A percentile compares a stretch with the other conserved stretches of the same genome.
These are phyloP conservation scores for Cyclotella sp. DNA, from an alignment of 108 stramenopile species.

Conservation along the genomic window DNA sequence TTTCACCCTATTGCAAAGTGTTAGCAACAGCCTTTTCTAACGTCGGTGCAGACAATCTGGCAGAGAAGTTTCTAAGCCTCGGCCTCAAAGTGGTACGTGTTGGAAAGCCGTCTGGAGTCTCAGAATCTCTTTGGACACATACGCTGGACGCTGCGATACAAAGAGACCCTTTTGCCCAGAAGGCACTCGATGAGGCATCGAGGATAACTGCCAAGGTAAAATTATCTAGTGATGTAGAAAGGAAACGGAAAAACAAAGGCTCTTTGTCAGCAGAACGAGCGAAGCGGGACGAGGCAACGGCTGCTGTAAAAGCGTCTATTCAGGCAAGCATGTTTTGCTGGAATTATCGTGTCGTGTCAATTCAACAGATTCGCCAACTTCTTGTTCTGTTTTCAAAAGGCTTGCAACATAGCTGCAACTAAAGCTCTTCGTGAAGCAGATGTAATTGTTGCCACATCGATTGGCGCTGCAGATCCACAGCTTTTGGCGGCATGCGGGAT, in stretches of 20 bases:
- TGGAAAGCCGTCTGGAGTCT: slow-evolving; percentile 82
- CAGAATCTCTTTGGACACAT: slow-evolving; percentile 70
- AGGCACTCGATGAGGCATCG: slow-evolving; percentile 73
- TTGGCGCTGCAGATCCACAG: slow-evolving; percentile 95
- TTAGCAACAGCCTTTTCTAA: slow-evolving; percentile 88
- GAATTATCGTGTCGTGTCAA: neutral
- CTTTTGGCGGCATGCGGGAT: slow-evolving; percentile 91
- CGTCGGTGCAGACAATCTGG: slow-evolving; percentile 90
- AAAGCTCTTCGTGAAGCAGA: slow-evolving; percentile 95
- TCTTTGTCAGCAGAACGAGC: slow-evolving; percentile 58
- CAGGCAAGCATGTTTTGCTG: slow-evolving; percentile 29
- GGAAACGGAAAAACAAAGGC: slow-evolving; percentile 39
- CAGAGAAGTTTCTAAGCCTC: slow-evolving; percentile 63
- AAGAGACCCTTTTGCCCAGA: slow-evolving; percentile 70
- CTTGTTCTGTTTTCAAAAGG: slow-evolving; percentile 3
- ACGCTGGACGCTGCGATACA: slow-evolving; percentile 87
- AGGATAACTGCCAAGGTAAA: slow-evolving; percentile 66
- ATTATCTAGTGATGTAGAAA: slow-evolving; percentile 22
- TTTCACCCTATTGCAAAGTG: slow-evolving; percentile 77
- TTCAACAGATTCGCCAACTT: neutral
- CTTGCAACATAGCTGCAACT: slow-evolving; percentile 81
- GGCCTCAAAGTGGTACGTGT: slow-evolving; percentile 89
- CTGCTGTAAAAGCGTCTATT: slow-evolving; percentile 84
- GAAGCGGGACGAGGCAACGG: slow-evolving; percentile 77
- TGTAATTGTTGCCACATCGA: slow-evolving; percentile 95